Base-by-base conservation (phyloP, 345 rosid genomes). In the Jatropha curcas region DNA sequence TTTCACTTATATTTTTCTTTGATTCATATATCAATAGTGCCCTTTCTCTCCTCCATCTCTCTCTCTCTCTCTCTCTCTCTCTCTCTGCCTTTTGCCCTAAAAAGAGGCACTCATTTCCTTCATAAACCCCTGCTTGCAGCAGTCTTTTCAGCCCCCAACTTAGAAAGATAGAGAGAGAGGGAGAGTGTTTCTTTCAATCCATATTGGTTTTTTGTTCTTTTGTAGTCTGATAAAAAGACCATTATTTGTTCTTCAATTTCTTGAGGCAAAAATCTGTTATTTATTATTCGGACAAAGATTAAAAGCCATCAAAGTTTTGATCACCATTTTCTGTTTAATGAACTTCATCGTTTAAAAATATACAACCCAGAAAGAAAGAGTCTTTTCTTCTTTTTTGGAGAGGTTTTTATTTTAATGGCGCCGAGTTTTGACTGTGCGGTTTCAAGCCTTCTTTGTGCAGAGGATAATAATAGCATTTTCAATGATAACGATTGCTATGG, bases 391-490 rank as follows among this genome's bases (percentile, higher is more conserved):
- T 37, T 1, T 43, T 67, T 60, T 7, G 13, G 46, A 65, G 71
- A 27, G 28, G n/a, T n/a, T n/a, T n/a, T n/a, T n/a, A 10, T 64
- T 62, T 74, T 43, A 72, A 89, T 89, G 94, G 89, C 87, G 51
- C 86, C 91, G 8, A 87, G 89, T 82, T 84, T 87, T 77, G 91
- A 89, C 68, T 65, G 71, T 68, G 79, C 70, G 20, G 71, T 76
- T 73, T 82, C 86, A 51, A 83, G 88, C 71, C 88, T 89, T 41
- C 77, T 87, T 31, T 89, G 94, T 57, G 83, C 80, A 20, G 94
- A 87, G 48, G 94, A 84, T 50, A 71, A 80, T 64, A 60, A 39
- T 63, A 70, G 83, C 57, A 76, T 88, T 60, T 83, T 87, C 68
- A 81, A 74, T 77, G 86, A 84, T 71, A 82, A 75, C 69, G 86